Percentiles rank a stretch among this genome's conserved stretches.
Evolutionary conservation across 176 grass and related monocot species (phyloP).

Genomic region (Urochloa ruziziensis): DNA sequence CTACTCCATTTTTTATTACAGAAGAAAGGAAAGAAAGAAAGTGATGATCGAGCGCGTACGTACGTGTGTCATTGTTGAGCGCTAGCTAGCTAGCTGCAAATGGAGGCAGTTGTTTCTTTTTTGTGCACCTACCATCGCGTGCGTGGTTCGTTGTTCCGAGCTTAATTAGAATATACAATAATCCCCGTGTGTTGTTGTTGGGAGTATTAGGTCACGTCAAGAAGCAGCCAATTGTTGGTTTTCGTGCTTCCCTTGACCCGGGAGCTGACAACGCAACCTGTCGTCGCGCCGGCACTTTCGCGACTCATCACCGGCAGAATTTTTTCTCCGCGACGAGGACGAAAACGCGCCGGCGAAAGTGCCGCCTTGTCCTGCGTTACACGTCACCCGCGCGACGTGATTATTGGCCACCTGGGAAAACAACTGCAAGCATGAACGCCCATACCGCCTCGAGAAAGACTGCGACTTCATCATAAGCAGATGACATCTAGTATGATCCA

Average conservation of each 20-base stretch:
- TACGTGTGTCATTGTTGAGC: neutral
- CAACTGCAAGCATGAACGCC: neutral
- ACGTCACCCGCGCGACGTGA: conserved; percentile 38
- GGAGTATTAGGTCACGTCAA: conserved; percentile 38
- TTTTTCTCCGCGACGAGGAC: neutral
- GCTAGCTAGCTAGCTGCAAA: neutral
- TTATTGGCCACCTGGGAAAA: conserved; percentile 20
- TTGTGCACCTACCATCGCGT: neutral
- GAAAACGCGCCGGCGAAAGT: conserved; percentile 37
- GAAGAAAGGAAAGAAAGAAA: neutral
- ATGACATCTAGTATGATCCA: neutral
- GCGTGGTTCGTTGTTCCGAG: neutral
- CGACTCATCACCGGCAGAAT: neutral
- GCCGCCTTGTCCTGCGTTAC: conserved; percentile 27
- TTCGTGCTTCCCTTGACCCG: conserved; percentile 11
- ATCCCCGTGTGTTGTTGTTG: neutral
- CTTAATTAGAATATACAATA: neutral
- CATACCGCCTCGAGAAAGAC: neutral
- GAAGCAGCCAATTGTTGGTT: neutral
- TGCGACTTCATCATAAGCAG: neutral
- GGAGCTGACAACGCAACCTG: conserved; percentile 8
- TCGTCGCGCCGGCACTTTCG: neutral
- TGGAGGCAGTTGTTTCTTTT: neutral
- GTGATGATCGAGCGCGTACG: neutral
- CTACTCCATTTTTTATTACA: neutral